Conservation (phyloP, 2,329 filamentous ascomycete species). For the Penicillium griseofulvum region DNA sequence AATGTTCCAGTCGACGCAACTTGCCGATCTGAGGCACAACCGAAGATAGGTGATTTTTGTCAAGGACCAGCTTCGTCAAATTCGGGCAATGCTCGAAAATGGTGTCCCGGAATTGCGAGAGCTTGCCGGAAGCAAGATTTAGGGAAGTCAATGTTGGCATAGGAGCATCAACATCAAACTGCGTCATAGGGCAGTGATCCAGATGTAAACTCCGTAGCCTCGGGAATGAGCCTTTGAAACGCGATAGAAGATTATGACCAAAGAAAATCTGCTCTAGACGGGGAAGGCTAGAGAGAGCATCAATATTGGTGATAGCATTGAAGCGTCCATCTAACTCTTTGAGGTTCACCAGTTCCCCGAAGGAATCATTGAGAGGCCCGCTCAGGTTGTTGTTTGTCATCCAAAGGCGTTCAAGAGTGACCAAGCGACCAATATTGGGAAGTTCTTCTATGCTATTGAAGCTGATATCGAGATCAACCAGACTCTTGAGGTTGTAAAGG, state of each 20-base stretch:
- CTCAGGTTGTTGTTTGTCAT: slow-evolving; percentile 91
- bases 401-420: slow-evolving; percentile 80
- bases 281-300: slow-evolving; percentile 78
- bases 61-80: slow-evolving; percentile 80
- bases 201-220: slow-evolving; percentile 80
- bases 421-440: slow-evolving; percentile 75
- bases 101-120: slow-evolving; percentile 81
- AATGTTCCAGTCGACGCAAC: slow-evolving; percentile 77
- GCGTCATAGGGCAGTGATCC: slow-evolving; percentile 93
- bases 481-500: slow-evolving; percentile 73
- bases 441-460: slow-evolving; percentile 86
- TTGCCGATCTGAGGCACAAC: slow-evolving; percentile 82
- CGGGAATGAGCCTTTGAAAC: slow-evolving; percentile 84
- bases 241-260: slow-evolving; percentile 88
- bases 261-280: slow-evolving; percentile 83
- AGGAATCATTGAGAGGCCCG: slow-evolving; percentile 69
- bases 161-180: slow-evolving; percentile 76
- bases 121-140: slow-evolving; percentile 86
- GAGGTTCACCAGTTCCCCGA: slow-evolving; percentile 70
- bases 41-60: slow-evolving; percentile 94
- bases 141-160: slow-evolving; percentile 80
- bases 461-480: slow-evolving; percentile 92
- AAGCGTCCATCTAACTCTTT: slow-evolving; percentile 94
- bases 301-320: slow-evolving; percentile 84
- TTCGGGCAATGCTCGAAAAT: slow-evolving; percentile 85